A percentile compares a stretch with the other conserved stretches of the same genome.
Conservation (phyloP, 2,329 filamentous ascomycete genomes). For the Penicillium sp. region DNA sequence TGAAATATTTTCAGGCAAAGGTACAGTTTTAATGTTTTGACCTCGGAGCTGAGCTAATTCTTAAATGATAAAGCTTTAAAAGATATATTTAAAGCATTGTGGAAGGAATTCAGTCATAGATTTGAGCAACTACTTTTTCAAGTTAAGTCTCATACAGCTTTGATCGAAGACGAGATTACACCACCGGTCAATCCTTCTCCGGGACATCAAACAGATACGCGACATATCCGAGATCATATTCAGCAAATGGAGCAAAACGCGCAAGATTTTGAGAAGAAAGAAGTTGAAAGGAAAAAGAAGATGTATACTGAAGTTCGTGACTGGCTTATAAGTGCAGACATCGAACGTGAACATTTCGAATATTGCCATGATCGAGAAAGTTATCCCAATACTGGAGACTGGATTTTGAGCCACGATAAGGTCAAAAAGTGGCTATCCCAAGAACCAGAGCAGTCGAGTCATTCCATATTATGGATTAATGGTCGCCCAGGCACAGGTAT, state of each 20-base stretch:
- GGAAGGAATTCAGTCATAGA: background rate
- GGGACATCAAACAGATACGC: background rate
- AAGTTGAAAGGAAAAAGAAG: background rate
- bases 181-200: background rate
- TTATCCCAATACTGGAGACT: constrained; percentile 2
- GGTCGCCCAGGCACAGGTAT: constrained; percentile 5
- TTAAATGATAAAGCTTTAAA: background rate
- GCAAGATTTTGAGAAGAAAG: background rate
- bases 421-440: constrained; percentile 1
- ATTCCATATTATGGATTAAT: constrained; percentile 4
- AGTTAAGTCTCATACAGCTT: background rate
- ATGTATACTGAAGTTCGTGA: background rate
- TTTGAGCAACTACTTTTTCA: background rate
- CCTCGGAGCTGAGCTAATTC: background rate
- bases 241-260: background rate
- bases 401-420: constrained; percentile 4
- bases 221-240: constrained; percentile 3
- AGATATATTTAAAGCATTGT: background rate
- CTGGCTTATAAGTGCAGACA: background rate
- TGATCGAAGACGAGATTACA: constrained; percentile 1
- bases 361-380: constrained; percentile 1
- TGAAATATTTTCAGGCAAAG: background rate
- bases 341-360: constrained; percentile 2
- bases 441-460: background rate
- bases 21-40: background rate